Evolutionary conservation across 2,329 filamentous ascomycete genomes (phyloP).

Genomic region (Fusarium haematococcum): DNA sequence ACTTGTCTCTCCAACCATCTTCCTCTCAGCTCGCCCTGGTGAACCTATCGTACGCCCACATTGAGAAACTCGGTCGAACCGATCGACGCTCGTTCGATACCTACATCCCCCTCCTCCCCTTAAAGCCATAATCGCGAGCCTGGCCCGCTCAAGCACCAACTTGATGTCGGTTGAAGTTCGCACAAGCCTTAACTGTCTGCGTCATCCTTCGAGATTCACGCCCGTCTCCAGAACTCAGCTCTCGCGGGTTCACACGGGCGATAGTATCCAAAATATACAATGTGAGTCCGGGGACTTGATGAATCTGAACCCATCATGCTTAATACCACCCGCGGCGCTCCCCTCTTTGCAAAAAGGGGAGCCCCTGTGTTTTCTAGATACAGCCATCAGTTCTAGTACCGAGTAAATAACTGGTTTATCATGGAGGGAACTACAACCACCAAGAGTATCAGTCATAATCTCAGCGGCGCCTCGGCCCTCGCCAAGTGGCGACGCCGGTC

Average conservation of each 20-base stretch:
- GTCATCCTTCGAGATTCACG: constrained; percentile 69
- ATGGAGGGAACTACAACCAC: constrained; percentile 56
- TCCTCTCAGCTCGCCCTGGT: constrained; percentile 7
- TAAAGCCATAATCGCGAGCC: constrained; percentile 41
- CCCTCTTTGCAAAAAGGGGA: constrained; percentile 34
- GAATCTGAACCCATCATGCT: constrained; percentile 32
- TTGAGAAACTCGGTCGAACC: constrained; percentile 11
- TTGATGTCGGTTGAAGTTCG: constrained; percentile 72
- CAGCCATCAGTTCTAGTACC: constrained; percentile 34
- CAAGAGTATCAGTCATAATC: constrained; percentile 33
- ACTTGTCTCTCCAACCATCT: not conserved
- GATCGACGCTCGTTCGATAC: constrained; percentile 17
- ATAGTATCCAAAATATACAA: constrained; percentile 67
- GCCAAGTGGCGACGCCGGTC: constrained; percentile 53
- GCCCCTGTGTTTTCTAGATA: constrained; percentile 27
- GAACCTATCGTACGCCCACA: constrained; percentile 3
- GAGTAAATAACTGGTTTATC: constrained; percentile 47
- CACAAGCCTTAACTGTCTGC: constrained; percentile 66
- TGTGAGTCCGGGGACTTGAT: constrained; percentile 47
- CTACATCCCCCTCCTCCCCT: not conserved
- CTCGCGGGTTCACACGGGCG: constrained; percentile 66
- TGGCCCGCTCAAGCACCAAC: constrained; percentile 54
- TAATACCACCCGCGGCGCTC: constrained; percentile 32
- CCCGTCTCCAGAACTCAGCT: constrained; percentile 67
- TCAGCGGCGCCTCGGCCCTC: constrained; percentile 31